phyloP scores from a whole-genome alignment of 1,284 basidiomycete genomes.

The Ustilago bromivora region DNA sequence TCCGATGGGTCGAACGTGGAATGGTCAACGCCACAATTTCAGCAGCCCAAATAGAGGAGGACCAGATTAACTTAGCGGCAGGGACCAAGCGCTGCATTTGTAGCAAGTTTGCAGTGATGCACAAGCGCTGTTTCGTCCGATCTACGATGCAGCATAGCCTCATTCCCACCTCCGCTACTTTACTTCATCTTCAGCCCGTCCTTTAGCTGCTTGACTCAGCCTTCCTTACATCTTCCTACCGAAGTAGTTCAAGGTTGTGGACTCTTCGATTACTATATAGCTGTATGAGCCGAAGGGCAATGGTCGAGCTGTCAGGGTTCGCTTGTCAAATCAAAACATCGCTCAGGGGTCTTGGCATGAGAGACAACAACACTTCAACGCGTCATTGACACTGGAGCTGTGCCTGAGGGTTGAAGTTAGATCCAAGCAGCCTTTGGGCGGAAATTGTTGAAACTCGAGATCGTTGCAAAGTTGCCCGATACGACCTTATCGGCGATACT shows the following conservation, averaged over 20 bases:
- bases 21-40: slow-evolving; percentile 15
- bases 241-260: not conserved
- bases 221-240: not conserved
- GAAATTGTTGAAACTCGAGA: not conserved
- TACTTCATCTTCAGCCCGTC: not conserved
- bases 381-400: not conserved
- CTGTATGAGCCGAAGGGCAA: not conserved
- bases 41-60: slow-evolving; percentile 26
- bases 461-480: not conserved
- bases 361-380: not conserved
- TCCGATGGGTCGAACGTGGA: slow-evolving; percentile 12
- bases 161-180: not conserved
- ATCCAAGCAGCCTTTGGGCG: slow-evolving; percentile 4
- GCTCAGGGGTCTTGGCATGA: slow-evolving; percentile 30
- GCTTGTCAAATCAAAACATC: slow-evolving; percentile 23
- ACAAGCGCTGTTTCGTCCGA: slow-evolving; percentile 30
- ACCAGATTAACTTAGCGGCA: slow-evolving; percentile 3
- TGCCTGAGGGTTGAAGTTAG: slow-evolving; percentile 10
- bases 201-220: not conserved
- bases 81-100: slow-evolving; percentile 20
- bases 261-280: not conserved
- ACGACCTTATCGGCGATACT: not conserved
- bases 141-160: slow-evolving; percentile 34
- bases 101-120: slow-evolving; percentile 23
- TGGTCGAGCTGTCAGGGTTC: slow-evolving; percentile 33